Evolutionary conservation across 495 filamentous ascomycete genomes (phyloP).

Genomic region (Clavariopsis aquatica): DNA sequence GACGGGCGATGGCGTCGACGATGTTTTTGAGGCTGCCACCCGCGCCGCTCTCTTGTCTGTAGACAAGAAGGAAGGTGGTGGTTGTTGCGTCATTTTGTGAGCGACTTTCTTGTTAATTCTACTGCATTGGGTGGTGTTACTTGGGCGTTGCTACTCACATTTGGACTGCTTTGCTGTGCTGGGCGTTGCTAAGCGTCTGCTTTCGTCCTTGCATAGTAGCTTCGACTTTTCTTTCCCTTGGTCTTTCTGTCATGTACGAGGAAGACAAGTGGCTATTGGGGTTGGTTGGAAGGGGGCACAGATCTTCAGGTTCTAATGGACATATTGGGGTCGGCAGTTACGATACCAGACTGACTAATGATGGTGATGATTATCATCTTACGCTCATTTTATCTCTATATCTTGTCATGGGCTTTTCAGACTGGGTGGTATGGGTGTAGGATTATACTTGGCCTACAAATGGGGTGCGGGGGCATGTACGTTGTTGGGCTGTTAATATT

Average conservation of each 20-base stretch:
- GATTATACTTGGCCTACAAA: not conserved
- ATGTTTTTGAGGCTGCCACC: conserved; percentile 98
- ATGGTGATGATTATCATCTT: conserved; percentile 28
- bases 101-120: conserved; percentile 5
- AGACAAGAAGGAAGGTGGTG: conserved; percentile 77
- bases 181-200: conserved; percentile 20
- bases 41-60: conserved; percentile 90
- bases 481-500: not conserved
- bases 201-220: conserved; percentile 5
- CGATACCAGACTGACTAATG: conserved; percentile 5
- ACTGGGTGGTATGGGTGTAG: not conserved
- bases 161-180: conserved; percentile 20
- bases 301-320: conserved; percentile 20
- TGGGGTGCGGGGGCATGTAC: not conserved
- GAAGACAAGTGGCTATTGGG: conserved; percentile 8
- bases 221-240: not conserved
- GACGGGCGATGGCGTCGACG: conserved; percentile 97
- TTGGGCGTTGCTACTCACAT: not conserved
- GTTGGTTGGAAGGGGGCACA: not conserved
- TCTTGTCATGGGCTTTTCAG: conserved; percentile 1
- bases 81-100: conserved; percentile 91
- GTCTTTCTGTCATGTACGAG: not conserved
- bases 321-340: conserved; percentile 18
- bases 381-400: conserved; percentile 28
- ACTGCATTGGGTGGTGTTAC: conserved; percentile 38